Evolutionary conservation across 116 monocot species (phyloP).

Genomic region (Cymodocea nodosa): DNA sequence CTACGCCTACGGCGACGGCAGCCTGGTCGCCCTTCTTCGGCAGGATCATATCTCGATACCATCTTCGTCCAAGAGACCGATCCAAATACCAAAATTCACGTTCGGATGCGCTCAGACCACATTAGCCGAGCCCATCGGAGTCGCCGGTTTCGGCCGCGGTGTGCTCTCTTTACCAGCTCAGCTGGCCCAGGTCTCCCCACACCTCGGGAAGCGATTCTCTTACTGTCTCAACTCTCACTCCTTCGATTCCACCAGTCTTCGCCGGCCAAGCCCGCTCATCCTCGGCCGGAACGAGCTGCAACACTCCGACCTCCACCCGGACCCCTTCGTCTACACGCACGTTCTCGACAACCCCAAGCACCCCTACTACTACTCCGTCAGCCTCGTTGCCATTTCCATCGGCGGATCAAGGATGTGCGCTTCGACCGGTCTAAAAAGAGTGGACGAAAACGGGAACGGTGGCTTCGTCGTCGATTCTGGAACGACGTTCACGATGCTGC

Average conservation of each 20-base stretch:
- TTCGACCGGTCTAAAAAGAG: constrained; percentile 4
- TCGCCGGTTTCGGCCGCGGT: constrained; percentile 86
- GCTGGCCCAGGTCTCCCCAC: constrained; percentile 46
- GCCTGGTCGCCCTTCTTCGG: constrained; percentile 61
- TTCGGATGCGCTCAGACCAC: constrained; percentile 78
- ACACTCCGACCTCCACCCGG: not conserved
- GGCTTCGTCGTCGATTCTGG: constrained; percentile 89
- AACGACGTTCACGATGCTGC: constrained; percentile 92
- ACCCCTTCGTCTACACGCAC: constrained; percentile 50
- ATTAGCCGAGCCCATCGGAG: constrained; percentile 76
- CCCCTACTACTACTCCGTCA: constrained; percentile 77
- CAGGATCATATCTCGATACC: constrained; percentile 34
- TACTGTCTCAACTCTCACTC: constrained; percentile 82
- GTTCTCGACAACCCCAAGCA: constrained; percentile 56
- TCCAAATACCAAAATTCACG: constrained; percentile 45
- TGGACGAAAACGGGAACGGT: constrained; percentile 48
- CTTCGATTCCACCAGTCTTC: constrained; percentile 32
- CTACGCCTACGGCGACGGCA: constrained; percentile 95
- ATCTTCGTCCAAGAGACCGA: not conserved
- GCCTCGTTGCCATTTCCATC: constrained; percentile 47
- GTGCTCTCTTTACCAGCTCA: constrained; percentile 74
- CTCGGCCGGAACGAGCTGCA: constrained; percentile 36
- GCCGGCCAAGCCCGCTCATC: constrained; percentile 61
- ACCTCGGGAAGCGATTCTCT: constrained; percentile 60
- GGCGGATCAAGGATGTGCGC: constrained; percentile 30